phyloP scores from a whole-genome alignment of 2,329 filamentous ascomycete species.

The Botrytis aclada region DNA sequence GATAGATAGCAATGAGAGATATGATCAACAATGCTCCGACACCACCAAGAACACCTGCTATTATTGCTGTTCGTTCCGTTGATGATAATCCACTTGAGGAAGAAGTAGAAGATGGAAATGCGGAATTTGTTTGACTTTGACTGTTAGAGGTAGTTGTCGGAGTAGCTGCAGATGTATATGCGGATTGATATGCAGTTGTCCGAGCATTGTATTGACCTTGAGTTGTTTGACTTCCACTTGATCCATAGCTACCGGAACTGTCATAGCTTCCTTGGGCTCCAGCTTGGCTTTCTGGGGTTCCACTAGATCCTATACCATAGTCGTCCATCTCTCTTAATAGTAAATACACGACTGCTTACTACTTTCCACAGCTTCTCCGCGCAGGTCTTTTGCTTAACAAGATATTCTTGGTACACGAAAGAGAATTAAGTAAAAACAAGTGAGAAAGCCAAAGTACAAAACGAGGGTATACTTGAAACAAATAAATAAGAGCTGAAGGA shows the following conservation, averaged over 20 bases:
- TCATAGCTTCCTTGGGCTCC: background rate
- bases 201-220: background rate
- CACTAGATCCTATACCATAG: background rate
- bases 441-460: background rate
- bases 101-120: slow-evolving; percentile 17
- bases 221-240: background rate
- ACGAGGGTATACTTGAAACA: slow-evolving; percentile 5
- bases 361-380: background rate
- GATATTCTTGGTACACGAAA: background rate
- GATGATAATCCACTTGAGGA: slow-evolving; percentile 18
- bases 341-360: background rate
- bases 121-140: slow-evolving; percentile 14
- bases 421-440: background rate
- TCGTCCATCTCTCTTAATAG: background rate
- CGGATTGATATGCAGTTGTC: slow-evolving; percentile 5
- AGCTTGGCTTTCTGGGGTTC: background rate
- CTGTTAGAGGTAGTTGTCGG: slow-evolving; percentile 17
- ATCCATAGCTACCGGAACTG: background rate
- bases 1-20: slow-evolving; percentile 23
- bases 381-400: background rate
- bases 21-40: slow-evolving; percentile 24
- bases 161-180: slow-evolving; percentile 19
- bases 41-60: slow-evolving; percentile 27
- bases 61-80: slow-evolving; percentile 21
- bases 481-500: background rate